A percentile compares a stretch with the other conserved stretches of the same genome.
Conservation (phyloP, 148 eudicot species). For the Dianthus caryophyllus region DNA sequence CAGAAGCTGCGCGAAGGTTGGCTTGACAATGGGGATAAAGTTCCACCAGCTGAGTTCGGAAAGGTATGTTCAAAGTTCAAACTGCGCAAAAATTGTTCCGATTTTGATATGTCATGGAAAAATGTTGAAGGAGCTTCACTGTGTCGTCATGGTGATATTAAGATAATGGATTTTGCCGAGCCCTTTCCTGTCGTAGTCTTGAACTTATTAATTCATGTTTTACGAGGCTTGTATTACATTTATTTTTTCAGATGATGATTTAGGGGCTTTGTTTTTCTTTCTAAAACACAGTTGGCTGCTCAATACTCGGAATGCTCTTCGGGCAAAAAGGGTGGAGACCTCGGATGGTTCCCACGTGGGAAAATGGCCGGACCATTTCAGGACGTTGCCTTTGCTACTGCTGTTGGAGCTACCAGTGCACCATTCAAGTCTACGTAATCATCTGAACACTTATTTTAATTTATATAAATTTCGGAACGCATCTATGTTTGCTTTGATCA, state of each 20-base stretch:
- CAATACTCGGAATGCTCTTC: conserved; percentile 96
- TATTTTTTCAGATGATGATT: too few species aligned
- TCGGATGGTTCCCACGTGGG: conserved; percentile 97
- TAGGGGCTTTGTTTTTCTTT: too few species aligned
- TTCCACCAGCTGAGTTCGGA: conserved; percentile 98
- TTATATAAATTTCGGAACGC: too few species aligned
- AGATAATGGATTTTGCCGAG: neutral
- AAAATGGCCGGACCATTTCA: conserved; percentile 99
- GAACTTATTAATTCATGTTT: neutral
- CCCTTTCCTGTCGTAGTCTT: neutral
- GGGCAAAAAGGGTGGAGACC: conserved; percentile 94
- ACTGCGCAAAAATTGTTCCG: neutral
- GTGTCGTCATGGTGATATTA: neutral
- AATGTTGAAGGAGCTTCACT: too few species aligned
- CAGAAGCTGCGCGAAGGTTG: conserved; percentile 92
- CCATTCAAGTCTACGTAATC: conserved; percentile 91
- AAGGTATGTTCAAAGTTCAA: conserved; percentile 58
- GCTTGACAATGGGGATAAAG: conserved; percentile 90
- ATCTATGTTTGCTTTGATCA: neutral
- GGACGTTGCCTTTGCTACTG: conserved; percentile 91
- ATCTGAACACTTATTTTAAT: neutral
- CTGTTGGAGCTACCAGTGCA: conserved; percentile 84
- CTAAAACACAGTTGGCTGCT: conserved; percentile 69
- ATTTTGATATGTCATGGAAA: too few species aligned
- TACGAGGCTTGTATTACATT: neutral